phyloP scores from a whole-genome alignment of 306 rosid species.

The Cicer bijugum region DNA sequence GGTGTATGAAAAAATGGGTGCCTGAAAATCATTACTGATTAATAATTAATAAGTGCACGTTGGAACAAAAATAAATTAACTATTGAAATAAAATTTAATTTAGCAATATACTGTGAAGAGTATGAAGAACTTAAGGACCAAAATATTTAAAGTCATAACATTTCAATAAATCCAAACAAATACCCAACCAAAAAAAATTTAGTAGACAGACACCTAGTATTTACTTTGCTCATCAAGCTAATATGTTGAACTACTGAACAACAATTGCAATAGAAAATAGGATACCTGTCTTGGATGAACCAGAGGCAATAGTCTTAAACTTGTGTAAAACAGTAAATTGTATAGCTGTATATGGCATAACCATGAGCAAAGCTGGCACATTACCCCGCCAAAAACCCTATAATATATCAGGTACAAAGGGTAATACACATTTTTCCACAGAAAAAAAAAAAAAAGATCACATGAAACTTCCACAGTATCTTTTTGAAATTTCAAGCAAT shows the following conservation, averaged over 20 bases:
- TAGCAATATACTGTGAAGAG: conserved; percentile 7
- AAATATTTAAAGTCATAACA: conserved; percentile 15
- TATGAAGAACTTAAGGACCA: conserved; percentile 9
- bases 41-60: neutral
- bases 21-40: no score
- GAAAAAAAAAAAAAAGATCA: conserved; percentile 2
- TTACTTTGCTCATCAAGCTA: conserved; percentile 14
- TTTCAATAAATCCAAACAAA: conserved; percentile 15
- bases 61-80: conserved; percentile 12
- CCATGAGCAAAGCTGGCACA: conserved; percentile 98
- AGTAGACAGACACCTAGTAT: conserved; percentile 32
- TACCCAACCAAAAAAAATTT: neutral
- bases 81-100: conserved; percentile 22
- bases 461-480: conserved; percentile 2
- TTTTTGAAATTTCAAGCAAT: conserved; percentile 21
- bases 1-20: no score
- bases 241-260: conserved; percentile 24
- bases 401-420: conserved; percentile 23
- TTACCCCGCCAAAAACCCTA: conserved; percentile 99
- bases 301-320: conserved; percentile 76
- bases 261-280: conserved; percentile 30
- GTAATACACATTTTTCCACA: neutral
- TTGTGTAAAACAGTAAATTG: conserved; percentile 87
- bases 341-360: conserved; percentile 95
- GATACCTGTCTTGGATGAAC: conserved; percentile 86